Conservation (phyloP, 75 land plant species). For the Picea glauca region DNA sequence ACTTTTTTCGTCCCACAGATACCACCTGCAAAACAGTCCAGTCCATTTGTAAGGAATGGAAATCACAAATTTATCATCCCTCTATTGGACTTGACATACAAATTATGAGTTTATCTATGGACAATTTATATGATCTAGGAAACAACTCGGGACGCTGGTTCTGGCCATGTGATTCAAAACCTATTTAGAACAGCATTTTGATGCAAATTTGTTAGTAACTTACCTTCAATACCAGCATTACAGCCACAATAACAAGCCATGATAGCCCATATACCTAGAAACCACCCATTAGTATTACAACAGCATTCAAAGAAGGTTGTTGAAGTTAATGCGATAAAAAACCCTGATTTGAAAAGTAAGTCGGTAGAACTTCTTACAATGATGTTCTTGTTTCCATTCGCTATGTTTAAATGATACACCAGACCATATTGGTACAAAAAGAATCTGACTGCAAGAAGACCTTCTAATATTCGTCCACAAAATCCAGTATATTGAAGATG, state of each 20-base stretch:
- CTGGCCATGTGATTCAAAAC: no score
- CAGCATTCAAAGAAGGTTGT: not conserved
- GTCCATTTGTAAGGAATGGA: not conserved
- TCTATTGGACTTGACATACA: not conserved
- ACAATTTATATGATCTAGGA: no score
- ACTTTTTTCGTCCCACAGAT: constrained; percentile 83
- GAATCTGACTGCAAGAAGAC: constrained; percentile 70
- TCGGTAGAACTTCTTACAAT: constrained; percentile 28
- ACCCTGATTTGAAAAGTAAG: not conserved
- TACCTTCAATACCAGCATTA: constrained; percentile 80
- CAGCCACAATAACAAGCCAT: constrained; percentile 91
- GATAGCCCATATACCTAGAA: constrained; percentile 85
- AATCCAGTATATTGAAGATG: constrained; percentile 71
- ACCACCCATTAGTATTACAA: no score
- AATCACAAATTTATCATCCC: not conserved
- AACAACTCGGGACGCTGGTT: no score
- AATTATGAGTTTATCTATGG: not conserved
- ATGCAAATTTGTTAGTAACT: not conserved
- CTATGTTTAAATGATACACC: constrained; percentile 76
- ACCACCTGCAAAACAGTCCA: constrained; percentile 55
- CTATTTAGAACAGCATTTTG: no score
- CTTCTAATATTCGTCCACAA: constrained; percentile 57
- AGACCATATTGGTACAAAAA: constrained; percentile 90
- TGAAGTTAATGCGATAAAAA: not conserved
- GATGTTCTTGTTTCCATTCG: constrained; percentile 38